Conservation (phyloP, 805 yeast genomes). For the Dipodascopsis tothii region DNA sequence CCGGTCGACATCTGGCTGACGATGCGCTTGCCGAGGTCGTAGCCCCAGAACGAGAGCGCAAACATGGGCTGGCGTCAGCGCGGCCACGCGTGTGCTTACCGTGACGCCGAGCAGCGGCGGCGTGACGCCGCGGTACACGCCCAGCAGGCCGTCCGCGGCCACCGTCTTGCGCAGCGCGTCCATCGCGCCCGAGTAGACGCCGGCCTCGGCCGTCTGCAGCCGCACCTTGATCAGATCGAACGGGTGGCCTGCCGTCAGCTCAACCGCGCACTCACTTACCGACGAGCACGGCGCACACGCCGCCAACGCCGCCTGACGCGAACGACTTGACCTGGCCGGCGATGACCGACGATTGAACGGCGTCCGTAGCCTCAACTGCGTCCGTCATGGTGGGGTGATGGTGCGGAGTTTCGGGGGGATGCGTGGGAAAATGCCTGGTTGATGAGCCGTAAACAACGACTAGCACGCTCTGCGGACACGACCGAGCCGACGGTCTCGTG, state of each 20-base stretch:
- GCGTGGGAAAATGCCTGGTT: too few species aligned
- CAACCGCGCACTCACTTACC: slow-evolving; percentile 38
- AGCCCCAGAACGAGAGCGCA: slow-evolving; percentile 98
- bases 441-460: too few species aligned
- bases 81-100: background rate
- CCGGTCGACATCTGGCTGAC: slow-evolving; percentile 40
- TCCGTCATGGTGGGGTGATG: slow-evolving; percentile 27
- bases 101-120: slow-evolving; percentile 96
- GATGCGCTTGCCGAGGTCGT: slow-evolving; percentile 79
- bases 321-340: slow-evolving; percentile 81
- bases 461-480: too few species aligned
- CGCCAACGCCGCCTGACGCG: slow-evolving; percentile 93
- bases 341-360: slow-evolving; percentile 25
- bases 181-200: slow-evolving; percentile 53
- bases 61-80: slow-evolving; percentile 60
- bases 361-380: slow-evolving; percentile 23
- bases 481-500: too few species aligned
- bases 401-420: too few species aligned
- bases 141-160: slow-evolving; percentile 57
- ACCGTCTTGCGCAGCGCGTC: slow-evolving; percentile 66
- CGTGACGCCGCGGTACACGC: slow-evolving; percentile 86
- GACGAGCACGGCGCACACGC: slow-evolving; percentile 86
- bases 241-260: slow-evolving; percentile 49
- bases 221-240: slow-evolving; percentile 78
- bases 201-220: slow-evolving; percentile 63